Evolutionary conservation across 1,284 basidiomycete species (phyloP), one percentile per base, ranked within the genome.

Genomic region (Melampsora americana): DNA sequence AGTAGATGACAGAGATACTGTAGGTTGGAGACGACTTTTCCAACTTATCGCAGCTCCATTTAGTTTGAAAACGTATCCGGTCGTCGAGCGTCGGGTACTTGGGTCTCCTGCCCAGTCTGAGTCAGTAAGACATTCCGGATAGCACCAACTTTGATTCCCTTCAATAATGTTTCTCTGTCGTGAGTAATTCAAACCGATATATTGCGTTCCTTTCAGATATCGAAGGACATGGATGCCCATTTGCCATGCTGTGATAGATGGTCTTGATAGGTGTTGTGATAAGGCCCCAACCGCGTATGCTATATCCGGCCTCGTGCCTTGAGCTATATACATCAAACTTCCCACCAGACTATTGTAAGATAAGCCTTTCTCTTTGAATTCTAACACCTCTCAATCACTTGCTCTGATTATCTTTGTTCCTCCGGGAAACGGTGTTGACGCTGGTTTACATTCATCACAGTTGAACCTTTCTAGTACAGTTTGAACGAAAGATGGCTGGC

Each of bases 71-170:
- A 72, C 32, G 30, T 56, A 60, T 6, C 77, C 77, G 5, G 77
- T 66, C 9, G 66, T 77, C 35, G 70, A 68, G 6, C 68, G 35
- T 20, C 77, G 23, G 11, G 69, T 42, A 5, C 23, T 60, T 12
- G 23, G 16, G 61, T 72, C 67, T 32, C 65, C 77, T n/a, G 77
- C 77, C 68, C 69, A 78, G 60, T 77, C 76, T 26, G 77, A 44
- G n/a, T 78, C 77, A 61, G 44, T 44, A 62, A 9, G 46, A 48
- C 11, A 11, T 48, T 48, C 46, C 11, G 46, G 46, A 20, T 48
- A 48, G 46, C 11, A 48, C 46, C 46, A 48, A 20, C 46, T 48
- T 20, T 48, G 46, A 11, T 11, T 20, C 20, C 46, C 46, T 11
- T 48, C 46, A 11, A 48, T 11, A 48, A 11, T 11, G 11, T 11